These are phyloP conservation scores for Candida neerlandica DNA, from an alignment of 1,139 yeast species.

Conservation along the genomic window DNA sequence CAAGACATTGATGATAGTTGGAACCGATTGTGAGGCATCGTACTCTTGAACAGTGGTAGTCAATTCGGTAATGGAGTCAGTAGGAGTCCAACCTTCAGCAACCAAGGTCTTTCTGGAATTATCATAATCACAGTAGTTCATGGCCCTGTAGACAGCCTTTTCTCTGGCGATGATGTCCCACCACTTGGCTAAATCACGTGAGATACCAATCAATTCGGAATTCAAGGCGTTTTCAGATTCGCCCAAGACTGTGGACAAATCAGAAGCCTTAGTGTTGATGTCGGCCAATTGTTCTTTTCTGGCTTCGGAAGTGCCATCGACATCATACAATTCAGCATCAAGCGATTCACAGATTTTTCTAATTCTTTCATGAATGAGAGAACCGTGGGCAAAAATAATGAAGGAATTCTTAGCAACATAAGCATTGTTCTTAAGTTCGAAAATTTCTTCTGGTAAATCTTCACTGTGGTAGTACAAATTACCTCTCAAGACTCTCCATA, in stretches of 20 bases:
- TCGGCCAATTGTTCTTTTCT: conserved; percentile 55
- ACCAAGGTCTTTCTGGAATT: conserved; percentile 63
- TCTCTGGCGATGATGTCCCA: conserved; percentile 70
- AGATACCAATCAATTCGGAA: conserved; percentile 72
- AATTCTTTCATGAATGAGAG: conserved; percentile 42
- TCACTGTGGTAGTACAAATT: conserved; percentile 75
- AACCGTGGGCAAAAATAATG: conserved; percentile 50
- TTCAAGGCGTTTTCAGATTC: conserved; percentile 59
- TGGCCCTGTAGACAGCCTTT: conserved; percentile 65
- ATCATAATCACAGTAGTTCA: conserved; percentile 71
- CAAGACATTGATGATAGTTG: conserved; percentile 69
- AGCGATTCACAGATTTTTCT: conserved; percentile 49
- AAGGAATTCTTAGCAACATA: conserved; percentile 43
- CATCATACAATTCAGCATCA: conserved; percentile 46
- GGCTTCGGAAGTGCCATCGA: conserved; percentile 30
- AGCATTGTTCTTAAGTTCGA: conserved; percentile 36
- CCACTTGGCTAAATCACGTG: conserved; percentile 73
- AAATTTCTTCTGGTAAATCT: conserved; percentile 57
- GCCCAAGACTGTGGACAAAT: conserved; percentile 58
- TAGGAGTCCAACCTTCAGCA: conserved; percentile 83
- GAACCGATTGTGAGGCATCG: conserved; percentile 47
- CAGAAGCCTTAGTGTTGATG: conserved; percentile 56
- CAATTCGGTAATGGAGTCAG: conserved; percentile 50
- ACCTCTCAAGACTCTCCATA: conserved; percentile 94
- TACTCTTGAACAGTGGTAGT: conserved; percentile 35